Evolutionary conservation across 2,329 filamentous ascomycete genomes (phyloP), one percentile per base, ranked within the genome.

Genomic region (Tolypocladium album): DNA sequence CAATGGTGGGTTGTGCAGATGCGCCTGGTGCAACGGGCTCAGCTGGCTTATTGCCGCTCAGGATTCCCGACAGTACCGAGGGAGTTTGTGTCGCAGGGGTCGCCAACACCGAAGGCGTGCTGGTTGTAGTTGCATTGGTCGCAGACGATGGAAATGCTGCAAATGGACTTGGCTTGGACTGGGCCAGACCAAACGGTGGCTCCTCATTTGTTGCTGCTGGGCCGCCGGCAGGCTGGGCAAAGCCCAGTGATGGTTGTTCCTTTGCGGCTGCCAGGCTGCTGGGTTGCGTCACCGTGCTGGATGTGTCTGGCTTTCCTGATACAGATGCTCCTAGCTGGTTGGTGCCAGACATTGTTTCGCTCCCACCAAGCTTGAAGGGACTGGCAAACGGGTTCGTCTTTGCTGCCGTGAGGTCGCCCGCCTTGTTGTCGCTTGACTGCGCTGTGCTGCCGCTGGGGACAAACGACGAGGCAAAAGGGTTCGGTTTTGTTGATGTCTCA

Each of bases 141-240:
- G 60, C 58, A 34, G 64, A 57, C 17, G 61, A 45, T 22, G 62
- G 45, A 1, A 43, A 50, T 36, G 63, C 56, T n/a, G 66, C 53
- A 22, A 72, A 71, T 15, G 68, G 64, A 43, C 62, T 68, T 50
- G 62, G 61, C 34, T 65, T 64, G 12, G 43, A n/a, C 27, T 53
- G 36, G 36, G n/a, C 34, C 36, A 8, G 20, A 15, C 38, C 56
- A 24, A 60, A 55, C 6, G 50, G 13, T 22, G 31, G 31, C 50
- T 8, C 36, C 8, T n/a, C 50, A 11, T n/a, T 55, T 38, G 50
- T 38, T n/a, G 20, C 13, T 22, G 20, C 50, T 13, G 31, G 12
- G 50, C 31, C 4, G n/a, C 50, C 5, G 36, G 11, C 50, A 55
- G 50, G 17, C n/a, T 53, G 50, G 9, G 31, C 50, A 36, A 36